These are phyloP conservation scores for Inga oerstediana DNA, from an alignment of 306 rosid species.

Conservation along the genomic window DNA sequence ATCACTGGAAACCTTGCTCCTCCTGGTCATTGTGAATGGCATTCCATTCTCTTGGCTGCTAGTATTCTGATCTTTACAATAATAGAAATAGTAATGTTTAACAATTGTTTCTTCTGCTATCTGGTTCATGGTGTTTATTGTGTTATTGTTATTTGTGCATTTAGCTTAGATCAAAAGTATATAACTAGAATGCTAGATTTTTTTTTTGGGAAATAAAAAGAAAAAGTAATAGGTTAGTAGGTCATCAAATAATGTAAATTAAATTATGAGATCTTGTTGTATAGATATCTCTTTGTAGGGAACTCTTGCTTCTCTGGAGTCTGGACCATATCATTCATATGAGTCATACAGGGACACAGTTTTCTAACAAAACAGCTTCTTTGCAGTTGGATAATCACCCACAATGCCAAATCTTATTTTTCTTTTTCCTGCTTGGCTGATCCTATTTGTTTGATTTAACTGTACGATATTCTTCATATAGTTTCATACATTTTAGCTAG, in stretches of 20 bases:
- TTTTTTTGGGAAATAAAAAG: neutral
- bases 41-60: neutral
- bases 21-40: slow-evolving; percentile 19
- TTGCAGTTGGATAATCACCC: neutral
- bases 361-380: neutral
- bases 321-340: slow-evolving; percentile 3
- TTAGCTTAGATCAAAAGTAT: neutral
- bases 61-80: slow-evolving; percentile 21
- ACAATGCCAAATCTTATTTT: neutral
- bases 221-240: neutral
- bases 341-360: neutral
- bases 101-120: neutral
- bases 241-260: neutral
- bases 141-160: neutral
- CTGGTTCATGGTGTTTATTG: neutral
- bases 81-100: neutral
- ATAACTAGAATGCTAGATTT: neutral
- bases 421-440: neutral
- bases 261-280: neutral
- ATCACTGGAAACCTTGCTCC: neutral
- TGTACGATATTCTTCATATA: slow-evolving; percentile 4
- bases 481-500: neutral
- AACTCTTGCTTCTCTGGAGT: neutral
- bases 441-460: neutral
- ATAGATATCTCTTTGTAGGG: slow-evolving; percentile 4